Evolutionary conservation across 371 early-diverging fungal genomes (phyloP), one percentile per base, ranked within the genome.

Genomic region (Mortierella sp.): DNA sequence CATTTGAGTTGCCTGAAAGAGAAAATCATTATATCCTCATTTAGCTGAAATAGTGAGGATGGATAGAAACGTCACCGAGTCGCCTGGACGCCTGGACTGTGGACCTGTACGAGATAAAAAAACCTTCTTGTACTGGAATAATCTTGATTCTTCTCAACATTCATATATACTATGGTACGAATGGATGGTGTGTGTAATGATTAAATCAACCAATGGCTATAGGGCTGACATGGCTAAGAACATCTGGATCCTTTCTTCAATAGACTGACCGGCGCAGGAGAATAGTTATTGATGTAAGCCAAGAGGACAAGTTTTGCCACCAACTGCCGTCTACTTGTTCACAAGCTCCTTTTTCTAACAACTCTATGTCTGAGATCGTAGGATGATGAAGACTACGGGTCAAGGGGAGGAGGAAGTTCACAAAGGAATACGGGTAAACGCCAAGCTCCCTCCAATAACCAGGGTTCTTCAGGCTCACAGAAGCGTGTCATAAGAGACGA

Each of bases 391-490:
- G 72, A 75, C 36, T 71, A 80, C 4, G 65, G 60, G 40, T 58
- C 67, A 16, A 63, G 50, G 28, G 7, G 40, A 45, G 63, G 55
- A 8, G n/a, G 67, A 28, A 58, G 63, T 19, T 71, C 72, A 41
- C 43, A 70, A 55, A 70, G 59, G 67, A 47, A 32, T 24, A 38
- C 48, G 9, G 47, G 58, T 21, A 80, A 80, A 41, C 72, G 81
- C 16, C 50, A 58, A 8, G 70, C 79, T 28, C 72, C 73, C 8
- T 59, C 68, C 1, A 59, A 43, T 33, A 58, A 58, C 7, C 64
- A 67, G 15, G 58, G 65, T 22, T 72, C 75, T 24, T 77, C 77
- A 19, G 70, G 78, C 43, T 75, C 81, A 22, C 80, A 70, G 52
- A 80, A 80, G 43, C 75, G 75, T 58, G 55, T 50, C 9, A 61